A percentile compares a stretch with the other conserved stretches of the same genome.
phyloP scores from a whole-genome alignment of 306 rosid species.

The Prinsepia uniflora region DNA sequence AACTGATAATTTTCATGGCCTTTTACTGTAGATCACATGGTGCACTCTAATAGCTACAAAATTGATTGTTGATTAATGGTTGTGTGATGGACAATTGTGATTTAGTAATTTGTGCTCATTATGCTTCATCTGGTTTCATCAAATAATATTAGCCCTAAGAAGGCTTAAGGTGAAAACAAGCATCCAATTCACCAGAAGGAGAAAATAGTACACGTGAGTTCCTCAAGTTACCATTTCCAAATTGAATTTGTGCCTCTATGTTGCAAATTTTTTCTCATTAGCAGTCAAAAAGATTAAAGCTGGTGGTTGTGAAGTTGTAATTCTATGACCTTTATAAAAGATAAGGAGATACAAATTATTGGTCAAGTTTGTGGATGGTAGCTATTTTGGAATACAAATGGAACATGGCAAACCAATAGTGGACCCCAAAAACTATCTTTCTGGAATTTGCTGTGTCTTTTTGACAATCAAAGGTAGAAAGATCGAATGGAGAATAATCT shows the following conservation, averaged over 20 bases:
- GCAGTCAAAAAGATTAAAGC: neutral
- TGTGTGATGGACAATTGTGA: constrained; percentile 5
- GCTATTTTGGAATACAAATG: neutral
- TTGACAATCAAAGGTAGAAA: constrained; percentile 4
- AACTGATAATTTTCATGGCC: neutral
- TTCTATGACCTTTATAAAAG: too few species aligned
- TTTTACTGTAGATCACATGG: constrained; percentile 31
- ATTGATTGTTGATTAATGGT: constrained; percentile 10
- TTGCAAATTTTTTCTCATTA: neutral
- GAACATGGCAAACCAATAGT: constrained; percentile 9
- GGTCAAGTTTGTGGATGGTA: constrained; percentile 1
- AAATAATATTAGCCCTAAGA: neutral
- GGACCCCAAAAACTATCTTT: constrained; percentile 3
- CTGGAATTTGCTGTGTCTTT: neutral
- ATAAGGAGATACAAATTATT: neutral
- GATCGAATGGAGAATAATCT: neutral
- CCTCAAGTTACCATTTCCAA: too few species aligned
- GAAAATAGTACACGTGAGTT: too few species aligned
- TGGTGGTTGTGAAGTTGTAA: too few species aligned
- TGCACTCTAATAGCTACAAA: constrained; percentile 7
- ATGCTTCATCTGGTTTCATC: neutral
- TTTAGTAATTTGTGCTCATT: neutral
- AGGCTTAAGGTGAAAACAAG: neutral
- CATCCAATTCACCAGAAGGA: neutral
- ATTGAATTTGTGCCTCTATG: too few species aligned